Conservation (phyloP, 345 rosid genomes). For the Eucalyptus regnans region DNA sequence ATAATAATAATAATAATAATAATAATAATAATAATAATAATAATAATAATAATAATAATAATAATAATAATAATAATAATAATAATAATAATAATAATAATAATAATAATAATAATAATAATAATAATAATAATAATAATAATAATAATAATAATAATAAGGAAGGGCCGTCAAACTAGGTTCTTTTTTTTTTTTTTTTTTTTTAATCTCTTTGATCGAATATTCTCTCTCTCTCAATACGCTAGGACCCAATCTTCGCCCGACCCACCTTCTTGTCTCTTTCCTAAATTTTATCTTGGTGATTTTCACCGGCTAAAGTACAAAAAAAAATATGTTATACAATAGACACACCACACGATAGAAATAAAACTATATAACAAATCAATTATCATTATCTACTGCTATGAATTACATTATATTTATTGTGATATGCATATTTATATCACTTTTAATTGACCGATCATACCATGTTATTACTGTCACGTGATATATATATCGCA, state of each 20-base stretch:
- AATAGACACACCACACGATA: fast-evolving
- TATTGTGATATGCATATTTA: fast-evolving
- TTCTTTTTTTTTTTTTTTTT: neutral
- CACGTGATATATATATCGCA: neutral
- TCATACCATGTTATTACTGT: fast-evolving
- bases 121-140: neutral
- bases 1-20: neutral
- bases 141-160: neutral
- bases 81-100: neutral
- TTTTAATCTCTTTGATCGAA: neutral
- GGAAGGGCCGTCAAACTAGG: neutral
- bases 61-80: neutral
- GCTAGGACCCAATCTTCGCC: neutral
- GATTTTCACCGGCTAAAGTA: neutral
- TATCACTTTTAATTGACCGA: neutral
- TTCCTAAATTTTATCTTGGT: neutral
- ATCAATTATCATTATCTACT: neutral
- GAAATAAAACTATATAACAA: fast-evolving
- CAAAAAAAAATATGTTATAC: neutral
- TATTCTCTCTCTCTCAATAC: neutral
- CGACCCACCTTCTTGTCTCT: neutral
- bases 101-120: neutral
- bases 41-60: neutral
- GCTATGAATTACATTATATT: neutral
- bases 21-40: neutral